Base-by-base conservation (phyloP, 805 yeast genomes). In the Metschnikowia cerradonensis region DNA sequence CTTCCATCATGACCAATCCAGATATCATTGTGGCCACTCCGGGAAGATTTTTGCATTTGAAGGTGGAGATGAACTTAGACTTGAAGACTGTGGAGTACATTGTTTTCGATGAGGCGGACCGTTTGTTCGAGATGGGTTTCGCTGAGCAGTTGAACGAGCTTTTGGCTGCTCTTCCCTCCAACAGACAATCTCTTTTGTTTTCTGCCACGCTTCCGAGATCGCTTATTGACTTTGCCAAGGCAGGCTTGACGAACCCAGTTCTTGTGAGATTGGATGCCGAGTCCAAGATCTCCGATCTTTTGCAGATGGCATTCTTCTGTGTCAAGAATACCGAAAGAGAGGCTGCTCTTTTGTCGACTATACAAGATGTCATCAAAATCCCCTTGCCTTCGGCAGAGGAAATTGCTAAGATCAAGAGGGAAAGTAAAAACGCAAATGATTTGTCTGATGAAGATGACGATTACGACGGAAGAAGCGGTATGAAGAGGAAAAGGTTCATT, bases 1-100 rank as follows among this genome's bases (percentile, higher is more conserved):
- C 88, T 20, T 82, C 88, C 66, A 89, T 94, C 95, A 84, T 91
- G 88, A 70, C 84, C 50, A 90, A 90, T 63, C 99, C 99, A 0
- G 99, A 94, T 72, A 84, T 95, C 34, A 79, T 94, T 37, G 85
- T 94, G 52, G 98, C 98, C 19, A 94, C 99, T 0, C 99, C 99
- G 0, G 99, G 99, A 67, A 80, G 99, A 68, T 94, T 94, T 62
- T 70, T 92, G 70, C 99, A 94, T 78, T 79, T 94, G 65, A 89
- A 92, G 67, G 91, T 92, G 26, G 99, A 94, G 72, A 94, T 94
- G 99, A 81, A 81, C 53, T 73, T 94, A 49, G 96, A 90, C 63
- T 76, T 94, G 67, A 81, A 80, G 57, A 79, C 89, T 2, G 82
- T 94, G 15, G 96, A 94, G 66, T 92, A 88, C 63, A 86, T 91